Base-by-base conservation (phyloP, 306 rosid genomes). In the Pterocarpus santalinus region DNA sequence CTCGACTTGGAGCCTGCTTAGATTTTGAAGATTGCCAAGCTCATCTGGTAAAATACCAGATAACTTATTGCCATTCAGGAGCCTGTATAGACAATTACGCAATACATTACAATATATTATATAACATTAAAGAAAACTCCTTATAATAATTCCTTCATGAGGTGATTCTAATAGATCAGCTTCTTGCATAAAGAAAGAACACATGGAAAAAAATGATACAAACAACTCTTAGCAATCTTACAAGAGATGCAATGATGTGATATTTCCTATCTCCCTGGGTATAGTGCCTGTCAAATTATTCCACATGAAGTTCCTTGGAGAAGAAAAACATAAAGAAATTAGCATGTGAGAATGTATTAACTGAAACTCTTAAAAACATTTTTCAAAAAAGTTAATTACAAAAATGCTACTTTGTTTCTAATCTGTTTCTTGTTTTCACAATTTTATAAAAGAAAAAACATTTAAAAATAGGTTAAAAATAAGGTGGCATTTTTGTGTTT, bases 251-350 rank as follows among this genome's bases (percentile, higher is more conserved):
- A 94, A 80, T 41, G 91, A 65, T 60, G 49, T n/a, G 41, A 94
- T 84, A n/a, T 80, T 81, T 80, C 97, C 97, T 12, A 94, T 90
- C 89, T 92, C 97, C 92, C 85, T 88, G 0, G 98, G 98, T 76
- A 94, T 86, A 12, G 83, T 58, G 16, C 98, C 98, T 5, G 81
- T 87, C 74, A 94, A 72, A 16, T 83, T 70, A 87, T 94, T 94
- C 98, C 98, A 94, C 98, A 94, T 92, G 89, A 94, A 90, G 85
- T 90, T 78, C 89, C 98, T 94, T 77, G 17, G 66, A 71, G 82
- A 81, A 66, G 56, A 86, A 86, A 81, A 71, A 38, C 65, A 76
- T 5, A 2, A 58, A 60, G 39, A 63, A 41, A 76, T 91, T 75
- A 89, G 87, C 72, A 66, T 68, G 17, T 28, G 58, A 69, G 46